phyloP scores from a whole-genome alignment of 306 rosid genomes.

The Trifolium fragiferum region DNA sequence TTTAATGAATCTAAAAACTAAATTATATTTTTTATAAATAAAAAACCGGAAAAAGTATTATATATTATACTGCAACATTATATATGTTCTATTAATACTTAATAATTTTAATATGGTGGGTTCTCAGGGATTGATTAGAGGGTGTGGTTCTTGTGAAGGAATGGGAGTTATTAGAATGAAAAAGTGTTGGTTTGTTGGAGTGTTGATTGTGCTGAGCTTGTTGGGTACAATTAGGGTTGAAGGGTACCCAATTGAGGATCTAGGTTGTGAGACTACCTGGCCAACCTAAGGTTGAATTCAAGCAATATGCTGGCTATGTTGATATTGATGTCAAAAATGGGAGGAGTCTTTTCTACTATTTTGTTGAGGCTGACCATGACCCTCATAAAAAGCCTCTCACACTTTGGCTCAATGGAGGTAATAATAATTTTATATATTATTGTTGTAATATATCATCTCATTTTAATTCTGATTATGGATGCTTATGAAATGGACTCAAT shows the following conservation, averaged over 20 bases:
- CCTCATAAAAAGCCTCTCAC: constrained; percentile 64
- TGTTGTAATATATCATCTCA: not conserved
- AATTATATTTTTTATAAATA: too few relatives aligned
- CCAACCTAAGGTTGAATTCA: constrained; percentile 74
- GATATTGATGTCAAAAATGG: constrained; percentile 73
- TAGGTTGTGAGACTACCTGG: constrained; percentile 78
- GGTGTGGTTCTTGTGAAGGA: constrained; percentile 16
- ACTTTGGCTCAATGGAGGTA: constrained; percentile 98
- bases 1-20: too few relatives aligned
- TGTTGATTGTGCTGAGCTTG: constrained; percentile 37
- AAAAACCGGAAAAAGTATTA: too few relatives aligned
- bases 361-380: constrained; percentile 70
- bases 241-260: constrained; percentile 79
- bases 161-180: constrained; percentile 53
- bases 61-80: too few relatives aligned
- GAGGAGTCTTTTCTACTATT: constrained; percentile 80
- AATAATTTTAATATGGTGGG: too few relatives aligned
- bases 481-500: too few relatives aligned
- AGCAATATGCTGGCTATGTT: constrained; percentile 82
- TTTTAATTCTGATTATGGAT: not conserved
- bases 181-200: constrained; percentile 49
- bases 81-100: too few relatives aligned
- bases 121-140: constrained; percentile 17
- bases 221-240: constrained; percentile 40
- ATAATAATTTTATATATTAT: not conserved